phyloP scores from a whole-genome alignment of 139 green algal species.

The Klebsormidium nitens region DNA sequence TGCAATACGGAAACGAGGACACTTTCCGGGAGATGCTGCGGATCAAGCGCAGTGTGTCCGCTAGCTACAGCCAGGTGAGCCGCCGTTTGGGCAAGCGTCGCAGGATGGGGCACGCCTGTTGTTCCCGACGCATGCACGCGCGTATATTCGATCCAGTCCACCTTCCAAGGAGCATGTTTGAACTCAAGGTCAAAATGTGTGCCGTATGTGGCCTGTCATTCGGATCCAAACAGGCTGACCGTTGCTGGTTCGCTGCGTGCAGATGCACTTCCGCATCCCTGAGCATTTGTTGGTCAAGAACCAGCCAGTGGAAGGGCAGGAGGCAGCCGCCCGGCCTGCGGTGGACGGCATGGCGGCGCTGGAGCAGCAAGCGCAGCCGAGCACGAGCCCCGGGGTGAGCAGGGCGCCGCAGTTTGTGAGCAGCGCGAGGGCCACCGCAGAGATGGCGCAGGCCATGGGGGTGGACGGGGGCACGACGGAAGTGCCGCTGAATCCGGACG shows the following conservation, averaged over 20 bases:
- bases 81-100: background rate
- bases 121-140: background rate
- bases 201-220: background rate
- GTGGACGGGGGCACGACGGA: constrained; percentile 1
- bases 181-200: background rate
- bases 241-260: constrained; percentile 2
- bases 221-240: background rate
- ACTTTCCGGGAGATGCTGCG: constrained; percentile 98
- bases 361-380: constrained; percentile 50
- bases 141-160: background rate
- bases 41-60: constrained; percentile 81
- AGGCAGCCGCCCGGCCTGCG: background rate
- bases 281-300: constrained; percentile 48
- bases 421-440: constrained; percentile 61
- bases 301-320: constrained; percentile 34
- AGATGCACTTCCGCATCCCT: constrained; percentile 71
- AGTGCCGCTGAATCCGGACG: constrained; percentile 73
- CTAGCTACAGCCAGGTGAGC: constrained; percentile 53
- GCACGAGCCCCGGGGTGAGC: background rate
- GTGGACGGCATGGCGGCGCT: constrained; percentile 72
- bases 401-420: constrained; percentile 27
- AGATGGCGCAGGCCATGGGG: background rate
- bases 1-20: constrained; percentile 56
- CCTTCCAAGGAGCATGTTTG: background rate
- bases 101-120: background rate